Base-by-base conservation (phyloP, 805 yeast species). In the Candida bentonensis region DNA sequence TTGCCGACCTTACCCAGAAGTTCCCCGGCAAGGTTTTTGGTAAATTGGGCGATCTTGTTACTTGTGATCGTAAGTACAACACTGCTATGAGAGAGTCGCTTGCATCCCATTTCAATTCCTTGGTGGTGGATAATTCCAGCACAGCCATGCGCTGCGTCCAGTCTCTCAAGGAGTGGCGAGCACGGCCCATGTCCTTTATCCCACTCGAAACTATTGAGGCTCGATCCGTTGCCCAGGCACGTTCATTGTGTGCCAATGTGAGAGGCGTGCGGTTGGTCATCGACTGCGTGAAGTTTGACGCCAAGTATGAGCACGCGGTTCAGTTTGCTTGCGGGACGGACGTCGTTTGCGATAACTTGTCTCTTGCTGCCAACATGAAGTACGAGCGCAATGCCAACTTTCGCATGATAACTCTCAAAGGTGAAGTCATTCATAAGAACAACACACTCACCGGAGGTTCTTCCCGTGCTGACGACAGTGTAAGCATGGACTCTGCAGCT, bases 361-460 rank as follows among this genome's bases (percentile, higher is more conserved):
- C 69, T 2, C 60, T 73, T 22, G 97, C 97, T 1, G 74, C 79
- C 55, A 64, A 68, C 1, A 63, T 89, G 46, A 78, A 84, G 56
- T 85, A 95, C 89, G 68, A 69, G 17, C 63, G 65, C 28, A 65
- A 69, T 4, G 62, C 76, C 23, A 70, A 71, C 42, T 76, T 75
- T 34, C 86, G 83, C 58, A 64, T 82, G 42, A 94, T 88, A 2
- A 75, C 95, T 0, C 54, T 85, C 13, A 86, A 85, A 42, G 98
- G 98, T 1, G 75, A 89, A 0, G 67, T 87, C 23, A 82, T 92
- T 41, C 86, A 85, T 56, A 78, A 76, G 54, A 79, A 89, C 3
- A 95, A 95, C 4, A 68, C 87, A 28, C 85, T 92, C 94, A 82
- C 96, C 5, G 96, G 96, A 59, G 96, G 96, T 51, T 64, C 34